Percentiles rank a stretch among this genome's conserved stretches.
Conservation (phyloP, 2,329 filamentous ascomycete genomes). For the Esteya vermicola region DNA sequence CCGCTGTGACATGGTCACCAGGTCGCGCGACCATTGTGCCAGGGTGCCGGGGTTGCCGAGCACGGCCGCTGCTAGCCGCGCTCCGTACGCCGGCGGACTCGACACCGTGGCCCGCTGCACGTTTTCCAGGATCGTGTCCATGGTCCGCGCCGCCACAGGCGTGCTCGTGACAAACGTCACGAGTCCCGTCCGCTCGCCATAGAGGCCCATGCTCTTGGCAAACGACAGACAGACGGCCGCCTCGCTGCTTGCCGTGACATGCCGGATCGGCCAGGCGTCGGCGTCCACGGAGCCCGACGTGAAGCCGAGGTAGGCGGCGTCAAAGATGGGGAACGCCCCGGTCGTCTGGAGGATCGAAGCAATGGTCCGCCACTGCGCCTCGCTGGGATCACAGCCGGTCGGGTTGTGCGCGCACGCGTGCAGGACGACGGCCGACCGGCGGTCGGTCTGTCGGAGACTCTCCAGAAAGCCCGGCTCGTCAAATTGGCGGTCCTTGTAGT, state of each 20-base stretch:
- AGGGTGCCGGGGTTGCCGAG: conserved; percentile 72
- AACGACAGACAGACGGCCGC: conserved; percentile 83
- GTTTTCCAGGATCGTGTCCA: conserved; percentile 83
- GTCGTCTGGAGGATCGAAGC: conserved; percentile 57
- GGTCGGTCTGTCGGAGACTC: conserved; percentile 27
- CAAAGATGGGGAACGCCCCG: conserved; percentile 93
- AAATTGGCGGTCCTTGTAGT: conserved; percentile 52
- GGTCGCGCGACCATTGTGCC: conserved; percentile 78
- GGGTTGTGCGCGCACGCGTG: conserved; percentile 97
- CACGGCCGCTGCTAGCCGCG: conserved; percentile 68
- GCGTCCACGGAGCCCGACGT: conserved; percentile 73
- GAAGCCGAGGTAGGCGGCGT: conserved; percentile 94
- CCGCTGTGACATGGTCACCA: conserved; percentile 83
- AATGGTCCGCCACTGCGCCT: conserved; percentile 88
- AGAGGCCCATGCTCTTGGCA: conserved; percentile 94
- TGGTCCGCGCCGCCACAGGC: conserved; percentile 45
- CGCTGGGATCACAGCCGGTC: conserved; percentile 85
- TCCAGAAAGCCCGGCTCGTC: conserved; percentile 80
- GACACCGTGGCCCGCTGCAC: conserved; percentile 94
- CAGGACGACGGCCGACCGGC: conserved; percentile 71
- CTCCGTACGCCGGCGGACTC: conserved; percentile 87
- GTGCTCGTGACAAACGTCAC: conserved; percentile 83
- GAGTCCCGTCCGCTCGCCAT: conserved; percentile 87
- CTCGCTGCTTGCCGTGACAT: conserved; percentile 79
- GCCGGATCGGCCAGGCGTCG: conserved; percentile 78